phyloP scores from a whole-genome alignment of 139 green algal genomes.

The Astrephomene gubernaculifera region DNA sequence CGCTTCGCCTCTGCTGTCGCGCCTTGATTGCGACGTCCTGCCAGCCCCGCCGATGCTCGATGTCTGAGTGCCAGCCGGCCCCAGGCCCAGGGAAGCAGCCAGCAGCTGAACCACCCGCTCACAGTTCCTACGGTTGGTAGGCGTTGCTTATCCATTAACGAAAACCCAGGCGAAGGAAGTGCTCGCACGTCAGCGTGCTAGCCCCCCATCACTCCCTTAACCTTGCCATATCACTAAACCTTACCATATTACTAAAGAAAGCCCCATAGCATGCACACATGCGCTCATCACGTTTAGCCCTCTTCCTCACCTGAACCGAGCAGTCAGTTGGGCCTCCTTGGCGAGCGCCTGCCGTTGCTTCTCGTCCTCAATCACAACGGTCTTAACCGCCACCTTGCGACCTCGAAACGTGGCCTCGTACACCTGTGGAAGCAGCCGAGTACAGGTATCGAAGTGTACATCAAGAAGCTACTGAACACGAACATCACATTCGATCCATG shows the following conservation, averaged over 20 bases:
- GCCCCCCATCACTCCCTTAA: no score
- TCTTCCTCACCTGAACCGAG: constrained; percentile 36
- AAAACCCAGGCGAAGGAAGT: no score
- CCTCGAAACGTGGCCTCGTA: constrained; percentile 72
- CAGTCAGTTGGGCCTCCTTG: constrained; percentile 74
- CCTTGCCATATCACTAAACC: no score
- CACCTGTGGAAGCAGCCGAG: constrained; percentile 40
- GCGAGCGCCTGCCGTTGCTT: constrained; percentile 59
- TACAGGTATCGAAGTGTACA: no score
- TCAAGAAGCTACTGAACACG: not conserved
- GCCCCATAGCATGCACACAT: no score
- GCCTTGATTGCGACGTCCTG: no score
- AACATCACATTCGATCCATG: not conserved
- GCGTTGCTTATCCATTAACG: no score
- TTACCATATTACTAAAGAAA: no score
- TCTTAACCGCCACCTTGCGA: constrained; percentile 79
- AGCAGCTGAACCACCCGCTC: constrained; percentile 67
- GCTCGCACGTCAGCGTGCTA: no score
- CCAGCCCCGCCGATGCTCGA: no score
- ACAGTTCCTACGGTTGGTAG: not conserved
- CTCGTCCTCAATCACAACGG: constrained; percentile 47
- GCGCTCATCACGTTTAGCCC: no score
- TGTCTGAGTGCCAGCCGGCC: not conserved
- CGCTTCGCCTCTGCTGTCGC: no score
- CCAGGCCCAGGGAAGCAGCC: constrained; percentile 68